phyloP scores from a whole-genome alignment of 768 basidiomycete species.

The Mycena leptocephala region DNA sequence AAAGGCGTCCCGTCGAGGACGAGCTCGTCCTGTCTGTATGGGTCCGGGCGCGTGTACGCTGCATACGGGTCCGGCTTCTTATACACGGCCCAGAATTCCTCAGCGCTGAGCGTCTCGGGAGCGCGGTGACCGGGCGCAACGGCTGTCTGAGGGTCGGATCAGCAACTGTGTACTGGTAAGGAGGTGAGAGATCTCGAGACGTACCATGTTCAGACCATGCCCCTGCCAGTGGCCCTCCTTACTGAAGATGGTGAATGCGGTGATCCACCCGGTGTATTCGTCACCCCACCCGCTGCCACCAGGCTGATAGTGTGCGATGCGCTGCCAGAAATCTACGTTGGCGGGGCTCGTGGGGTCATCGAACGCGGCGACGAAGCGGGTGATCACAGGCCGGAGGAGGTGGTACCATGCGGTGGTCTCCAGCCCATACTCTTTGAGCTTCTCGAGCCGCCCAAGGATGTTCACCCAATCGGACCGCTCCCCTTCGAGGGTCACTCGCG shows the following conservation, averaged over 20 bases:
- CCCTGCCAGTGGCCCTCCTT: slow-evolving; percentile 35
- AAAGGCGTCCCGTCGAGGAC: slow-evolving; percentile 25
- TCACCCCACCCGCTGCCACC: slow-evolving; percentile 16
- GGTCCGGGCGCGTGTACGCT: too few relatives aligned
- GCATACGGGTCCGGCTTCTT: too few relatives aligned
- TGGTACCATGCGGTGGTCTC: too few relatives aligned
- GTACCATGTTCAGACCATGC: neutral
- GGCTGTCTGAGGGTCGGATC: neutral
- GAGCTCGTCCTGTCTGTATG: neutral
- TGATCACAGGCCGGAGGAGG: too few relatives aligned
- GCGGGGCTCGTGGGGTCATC: too few relatives aligned
- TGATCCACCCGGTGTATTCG: slow-evolving; percentile 36
- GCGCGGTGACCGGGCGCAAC: neutral
- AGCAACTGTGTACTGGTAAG: neutral
- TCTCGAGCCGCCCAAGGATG: too few relatives aligned
- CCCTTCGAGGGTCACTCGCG: too few relatives aligned
- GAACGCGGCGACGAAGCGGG: too few relatives aligned
- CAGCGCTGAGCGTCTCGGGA: neutral
- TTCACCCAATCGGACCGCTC: too few relatives aligned
- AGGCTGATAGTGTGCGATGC: slow-evolving; percentile 17
- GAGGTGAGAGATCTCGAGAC: neutral
- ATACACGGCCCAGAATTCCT: slow-evolving; percentile 5
- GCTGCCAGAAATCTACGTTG: too few relatives aligned
- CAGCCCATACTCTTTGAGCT: too few relatives aligned
- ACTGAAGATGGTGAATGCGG: slow-evolving; percentile 36